A percentile compares a stretch with the other conserved stretches of the same genome.
Evolutionary conservation across 495 filamentous ascomycete genomes (phyloP).

Genomic region (Penicillium canariense): DNA sequence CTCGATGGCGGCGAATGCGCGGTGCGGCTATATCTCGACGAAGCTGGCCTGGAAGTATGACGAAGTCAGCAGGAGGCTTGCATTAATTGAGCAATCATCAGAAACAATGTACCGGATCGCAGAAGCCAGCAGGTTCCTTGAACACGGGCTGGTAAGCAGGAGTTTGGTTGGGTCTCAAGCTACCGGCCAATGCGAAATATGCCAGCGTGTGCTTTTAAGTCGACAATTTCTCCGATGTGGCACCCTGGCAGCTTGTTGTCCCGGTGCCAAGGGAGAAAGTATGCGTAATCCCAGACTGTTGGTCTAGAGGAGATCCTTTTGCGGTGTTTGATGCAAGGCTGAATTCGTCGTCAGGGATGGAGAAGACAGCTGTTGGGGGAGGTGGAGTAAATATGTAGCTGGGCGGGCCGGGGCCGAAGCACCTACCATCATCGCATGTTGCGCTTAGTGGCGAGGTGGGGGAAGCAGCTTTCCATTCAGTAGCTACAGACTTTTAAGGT

Average conservation of each 20-base stretch:
- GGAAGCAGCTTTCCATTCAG: background rate
- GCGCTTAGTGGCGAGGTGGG: background rate
- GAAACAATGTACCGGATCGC: background rate
- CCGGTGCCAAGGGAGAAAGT: background rate
- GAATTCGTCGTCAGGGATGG: constrained; percentile 2
- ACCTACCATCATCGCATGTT: background rate
- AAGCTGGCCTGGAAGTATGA: background rate
- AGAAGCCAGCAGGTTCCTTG: background rate
- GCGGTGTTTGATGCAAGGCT: background rate
- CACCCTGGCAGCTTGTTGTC: background rate
- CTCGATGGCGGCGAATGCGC: constrained; percentile 2
- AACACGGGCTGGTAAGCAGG: background rate
- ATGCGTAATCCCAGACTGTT: background rate
- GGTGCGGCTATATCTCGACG: background rate
- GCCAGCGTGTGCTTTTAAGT: constrained; percentile 19
- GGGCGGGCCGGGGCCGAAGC: background rate
- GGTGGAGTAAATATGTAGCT: constrained; percentile 9
- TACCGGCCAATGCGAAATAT: constrained; percentile 6
- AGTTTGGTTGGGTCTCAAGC: background rate
- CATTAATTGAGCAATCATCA: background rate
- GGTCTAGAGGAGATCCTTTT: background rate
- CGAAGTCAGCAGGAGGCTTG: background rate
- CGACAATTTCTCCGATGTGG: constrained; percentile 1
- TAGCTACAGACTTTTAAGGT: background rate
- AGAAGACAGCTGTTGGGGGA: background rate